Conservation (phyloP, 2,329 filamentous ascomycete species). For the Pestalotiopsis sp. region DNA sequence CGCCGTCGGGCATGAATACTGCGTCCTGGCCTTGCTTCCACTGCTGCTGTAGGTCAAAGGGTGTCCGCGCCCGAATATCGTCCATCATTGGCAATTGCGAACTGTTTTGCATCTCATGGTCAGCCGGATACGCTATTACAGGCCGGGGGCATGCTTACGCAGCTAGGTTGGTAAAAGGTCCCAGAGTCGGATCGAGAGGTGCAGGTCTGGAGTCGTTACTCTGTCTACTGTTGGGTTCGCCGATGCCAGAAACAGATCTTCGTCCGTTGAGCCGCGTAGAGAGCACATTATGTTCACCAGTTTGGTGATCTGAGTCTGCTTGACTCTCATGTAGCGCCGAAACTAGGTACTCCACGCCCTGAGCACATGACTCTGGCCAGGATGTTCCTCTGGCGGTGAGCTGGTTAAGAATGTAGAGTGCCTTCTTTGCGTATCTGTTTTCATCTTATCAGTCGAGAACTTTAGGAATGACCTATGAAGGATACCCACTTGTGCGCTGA, state of each 20-base stretch:
- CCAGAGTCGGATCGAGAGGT: not conserved
- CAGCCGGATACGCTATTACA: not conserved
- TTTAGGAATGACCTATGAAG: not conserved
- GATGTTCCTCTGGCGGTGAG: conserved; percentile 19
- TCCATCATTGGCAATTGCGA: not conserved
- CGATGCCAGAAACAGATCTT: not conserved
- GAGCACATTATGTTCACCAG: not conserved
- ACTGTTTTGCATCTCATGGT: not conserved
- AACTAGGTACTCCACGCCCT: conserved; percentile 19
- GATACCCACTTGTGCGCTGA: conserved; percentile 17
- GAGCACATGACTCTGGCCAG: conserved; percentile 21
- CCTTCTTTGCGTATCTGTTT: conserved; percentile 20
- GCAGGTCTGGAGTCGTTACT: not conserved
- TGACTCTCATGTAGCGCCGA: conserved; percentile 14
- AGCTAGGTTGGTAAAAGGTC: not conserved
- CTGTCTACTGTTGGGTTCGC: not conserved
- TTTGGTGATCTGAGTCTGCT: conserved; percentile 2
- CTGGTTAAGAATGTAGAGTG: conserved; percentile 17
- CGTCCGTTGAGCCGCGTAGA: not conserved
- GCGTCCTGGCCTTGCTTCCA: not conserved
- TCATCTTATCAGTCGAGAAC: not conserved
- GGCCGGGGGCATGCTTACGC: not conserved
- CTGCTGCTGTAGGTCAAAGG: not conserved
- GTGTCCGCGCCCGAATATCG: not conserved
- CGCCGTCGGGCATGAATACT: not conserved